phyloP scores from a whole-genome alignment of 192 early-diverging fungal genomes.

The Pilaira anomala region DNA sequence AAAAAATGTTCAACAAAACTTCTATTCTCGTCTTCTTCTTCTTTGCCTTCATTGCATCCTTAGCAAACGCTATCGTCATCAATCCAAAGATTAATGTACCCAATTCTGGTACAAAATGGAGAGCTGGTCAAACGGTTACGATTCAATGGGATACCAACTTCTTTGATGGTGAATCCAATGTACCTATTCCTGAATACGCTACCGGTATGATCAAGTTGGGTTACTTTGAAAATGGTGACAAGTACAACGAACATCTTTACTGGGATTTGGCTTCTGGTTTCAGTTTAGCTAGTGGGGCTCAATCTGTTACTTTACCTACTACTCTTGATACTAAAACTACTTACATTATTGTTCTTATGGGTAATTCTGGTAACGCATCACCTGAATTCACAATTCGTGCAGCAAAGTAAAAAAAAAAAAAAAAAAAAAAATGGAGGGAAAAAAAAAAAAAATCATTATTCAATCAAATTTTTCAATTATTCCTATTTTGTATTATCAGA shows the following conservation, averaged over 20 bases:
- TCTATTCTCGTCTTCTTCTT: neutral
- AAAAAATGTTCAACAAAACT: too few species aligned
- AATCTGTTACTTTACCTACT: conserved; percentile 12
- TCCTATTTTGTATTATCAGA: too few species aligned
- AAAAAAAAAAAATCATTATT: neutral
- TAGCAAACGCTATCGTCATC: conserved; percentile 7
- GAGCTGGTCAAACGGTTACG: conserved; percentile 16
- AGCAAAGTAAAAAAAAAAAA: neutral
- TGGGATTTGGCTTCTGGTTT: conserved; percentile 20
- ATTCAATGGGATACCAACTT: conserved; percentile 19
- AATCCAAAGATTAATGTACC: conserved; percentile 17
- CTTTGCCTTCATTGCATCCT: neutral
- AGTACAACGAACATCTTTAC: conserved; percentile 22
- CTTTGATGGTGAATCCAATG: neutral
- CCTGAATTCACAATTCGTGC: conserved; percentile 16
- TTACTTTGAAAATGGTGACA: conserved; percentile 12
- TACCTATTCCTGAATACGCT: conserved; percentile 18
- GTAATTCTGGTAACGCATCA: conserved; percentile 30
- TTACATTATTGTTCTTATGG: conserved; percentile 31
- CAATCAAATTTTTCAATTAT: neutral
- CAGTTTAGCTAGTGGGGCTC: conserved; percentile 14
- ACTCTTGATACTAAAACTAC: conserved; percentile 5
- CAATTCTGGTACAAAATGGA: conserved; percentile 16
- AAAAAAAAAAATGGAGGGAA: too few species aligned
- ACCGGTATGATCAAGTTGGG: conserved; percentile 24